Evolutionary conservation across 192 early-diverging fungal species (phyloP), one percentile per base, ranked within the genome.

Genomic region (Diversispora epigaea): DNA sequence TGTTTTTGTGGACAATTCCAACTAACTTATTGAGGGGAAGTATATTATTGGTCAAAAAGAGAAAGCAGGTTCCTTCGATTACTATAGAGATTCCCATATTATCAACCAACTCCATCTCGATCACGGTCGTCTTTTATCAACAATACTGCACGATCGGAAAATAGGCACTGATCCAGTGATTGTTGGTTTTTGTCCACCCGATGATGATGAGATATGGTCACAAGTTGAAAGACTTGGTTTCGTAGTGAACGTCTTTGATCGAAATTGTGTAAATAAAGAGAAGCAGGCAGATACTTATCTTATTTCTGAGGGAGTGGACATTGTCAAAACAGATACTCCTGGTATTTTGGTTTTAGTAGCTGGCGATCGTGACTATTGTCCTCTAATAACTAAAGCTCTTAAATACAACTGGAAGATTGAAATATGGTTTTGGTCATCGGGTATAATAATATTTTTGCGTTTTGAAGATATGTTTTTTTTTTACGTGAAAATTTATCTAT

Each of bases 1-100:
- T 68, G 66, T 49, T 68, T 68, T 68, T 50, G 22, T 50, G 3
- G 11, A 68, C 21, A 68, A 68, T 50, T 68, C 66, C 66, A 68
- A 68, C 3, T 17, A 49, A 50, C 39, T 50, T 68, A 50, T 68
- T 50, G 66, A 49, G 21, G 66, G 45, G 49, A 68, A 68, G 39
- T 47, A 68, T n/a, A 43, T 1, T 65, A 39, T 65, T 65, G 63
- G 63, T 45, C 0, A 43, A 9, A 1, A 21, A 39, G 32, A 65
- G 40, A 65, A 43, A 58, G 3, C 57, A 58, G 57, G 0, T 15
- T 8, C 40, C 10, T 65, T 10, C 39, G 63, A 65, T 44, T n/a
- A 39, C 8, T 14, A 43, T 41, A 65, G 43, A 65, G 40, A 65
- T 43, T 65, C 43, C 10, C n/a, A 65, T 41, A 32, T 65, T n/a